A percentile compares a stretch with the other conserved stretches of the same genome.
These are phyloP conservation scores for Striga hermonthica DNA, from an alignment of 305 asterid species.

Conservation along the genomic window DNA sequence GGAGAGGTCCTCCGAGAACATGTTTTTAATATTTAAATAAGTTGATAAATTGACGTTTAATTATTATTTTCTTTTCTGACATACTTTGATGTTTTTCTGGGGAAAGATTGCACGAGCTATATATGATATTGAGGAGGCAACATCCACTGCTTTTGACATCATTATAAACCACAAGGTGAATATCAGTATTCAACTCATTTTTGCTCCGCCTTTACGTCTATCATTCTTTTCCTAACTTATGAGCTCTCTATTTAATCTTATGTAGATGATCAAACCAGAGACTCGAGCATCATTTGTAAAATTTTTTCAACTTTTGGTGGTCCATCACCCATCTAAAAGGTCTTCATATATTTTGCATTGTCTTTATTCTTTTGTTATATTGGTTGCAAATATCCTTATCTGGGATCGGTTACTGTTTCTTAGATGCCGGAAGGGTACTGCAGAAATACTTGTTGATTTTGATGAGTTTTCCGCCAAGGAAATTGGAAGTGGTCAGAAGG, in stretches of 20 bases:
- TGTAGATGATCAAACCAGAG: constrained; percentile 73
- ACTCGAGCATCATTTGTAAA: constrained; percentile 55
- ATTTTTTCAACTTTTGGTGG: constrained; percentile 79
- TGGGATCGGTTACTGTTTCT: constrained; percentile 27
- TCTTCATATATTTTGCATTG: constrained; percentile 29
- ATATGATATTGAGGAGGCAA: constrained; percentile 89
- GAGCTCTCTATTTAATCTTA: constrained; percentile 24
- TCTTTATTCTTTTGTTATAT: background rate
- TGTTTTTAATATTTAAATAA: constrained; percentile 26
- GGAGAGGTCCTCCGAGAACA: constrained; percentile 56
- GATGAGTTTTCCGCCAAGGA: constrained; percentile 47
- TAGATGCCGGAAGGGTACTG: constrained; percentile 91
- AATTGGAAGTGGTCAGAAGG: constrained; percentile 40
- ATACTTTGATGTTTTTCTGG: constrained; percentile 31
- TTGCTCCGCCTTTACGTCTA: constrained; percentile 4
- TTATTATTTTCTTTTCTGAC: constrained; percentile 32
- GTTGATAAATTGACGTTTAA: constrained; percentile 19
- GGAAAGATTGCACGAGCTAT: constrained; percentile 73
- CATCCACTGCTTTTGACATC: constrained; percentile 63
- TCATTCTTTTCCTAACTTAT: constrained; percentile 22
- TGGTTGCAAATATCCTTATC: constrained; percentile 18
- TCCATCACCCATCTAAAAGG: constrained; percentile 92
- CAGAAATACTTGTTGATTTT: constrained; percentile 77
- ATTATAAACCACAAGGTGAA: constrained; percentile 64
- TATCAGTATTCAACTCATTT: constrained; percentile 17